These are phyloP conservation scores for Priceomyces castillae DNA, from an alignment of 805 yeast species.

Conservation along the genomic window DNA sequence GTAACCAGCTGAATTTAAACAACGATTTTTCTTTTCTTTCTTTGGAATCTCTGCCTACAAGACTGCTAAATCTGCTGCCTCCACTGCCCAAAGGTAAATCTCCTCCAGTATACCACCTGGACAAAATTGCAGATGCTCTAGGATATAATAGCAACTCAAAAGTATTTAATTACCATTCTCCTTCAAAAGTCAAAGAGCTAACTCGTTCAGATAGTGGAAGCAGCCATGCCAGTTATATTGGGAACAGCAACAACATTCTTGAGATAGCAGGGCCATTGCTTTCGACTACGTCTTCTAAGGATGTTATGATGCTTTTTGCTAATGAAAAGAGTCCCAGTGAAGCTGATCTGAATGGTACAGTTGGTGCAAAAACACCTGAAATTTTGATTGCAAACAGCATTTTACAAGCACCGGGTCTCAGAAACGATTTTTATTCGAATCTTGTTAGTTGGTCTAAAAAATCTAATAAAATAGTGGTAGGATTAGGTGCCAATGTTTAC, in stretches of 20 bases:
- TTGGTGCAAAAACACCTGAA: constrained; percentile 2
- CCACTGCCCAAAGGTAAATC: neutral
- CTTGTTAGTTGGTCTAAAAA: constrained; percentile 66
- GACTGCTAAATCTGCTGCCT: neutral
- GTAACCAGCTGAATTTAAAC: neutral
- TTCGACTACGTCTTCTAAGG: constrained; percentile 10
- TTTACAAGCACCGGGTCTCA: constrained; percentile 60
- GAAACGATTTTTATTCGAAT: constrained; percentile 77
- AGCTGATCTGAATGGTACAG: neutral
- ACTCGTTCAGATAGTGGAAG: neutral
- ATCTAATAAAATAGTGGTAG: constrained; percentile 59
- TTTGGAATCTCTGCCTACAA: neutral
- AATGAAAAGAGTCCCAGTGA: constrained; percentile 2
- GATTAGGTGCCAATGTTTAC: constrained; percentile 56
- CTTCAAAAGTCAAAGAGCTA: constrained; percentile 1
- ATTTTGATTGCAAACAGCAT: constrained; percentile 10
- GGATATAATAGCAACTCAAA: constrained; percentile 41
- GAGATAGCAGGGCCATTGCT: constrained; percentile 17
- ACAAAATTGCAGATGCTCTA: constrained; percentile 49
- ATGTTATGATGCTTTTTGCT: constrained; percentile 10
- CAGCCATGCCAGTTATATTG: constrained; percentile 10
- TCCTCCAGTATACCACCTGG: constrained; percentile 22
- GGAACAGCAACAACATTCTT: constrained; percentile 5
- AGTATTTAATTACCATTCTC: constrained; percentile 34
- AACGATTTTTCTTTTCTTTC: neutral